Evolutionary conservation across 805 yeast species (phyloP).

Genomic region (Diddensiella transvaalensis): DNA sequence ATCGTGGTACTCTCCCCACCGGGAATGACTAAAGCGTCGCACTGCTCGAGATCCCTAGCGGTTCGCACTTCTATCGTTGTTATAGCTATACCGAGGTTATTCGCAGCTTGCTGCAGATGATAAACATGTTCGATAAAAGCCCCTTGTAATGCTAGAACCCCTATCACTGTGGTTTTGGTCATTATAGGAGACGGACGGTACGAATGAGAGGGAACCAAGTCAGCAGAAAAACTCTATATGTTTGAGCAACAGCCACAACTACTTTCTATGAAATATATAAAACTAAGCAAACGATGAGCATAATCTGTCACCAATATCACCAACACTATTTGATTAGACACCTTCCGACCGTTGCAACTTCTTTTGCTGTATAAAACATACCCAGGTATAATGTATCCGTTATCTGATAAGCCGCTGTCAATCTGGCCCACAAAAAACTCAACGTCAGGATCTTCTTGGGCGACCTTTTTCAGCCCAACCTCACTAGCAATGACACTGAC

Average conservation of each 20-base stretch:
- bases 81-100: conserved; percentile 28
- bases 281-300: conserved; percentile 15
- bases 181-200: conserved; percentile 7
- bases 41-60: conserved; percentile 43
- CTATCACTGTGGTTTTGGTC: conserved; percentile 39
- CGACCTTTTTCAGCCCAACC: conserved; percentile 24
- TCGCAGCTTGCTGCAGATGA: conserved; percentile 41
- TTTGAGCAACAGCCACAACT: too few species aligned
- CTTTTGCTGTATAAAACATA: conserved; percentile 1
- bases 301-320: conserved; percentile 35
- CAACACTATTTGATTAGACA: conserved; percentile 19
- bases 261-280: not conserved
- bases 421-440: conserved; percentile 29
- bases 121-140: conserved; percentile 68
- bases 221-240: too few species aligned
- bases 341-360: not conserved
- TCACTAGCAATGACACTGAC: conserved; percentile 27
- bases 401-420: conserved; percentile 25
- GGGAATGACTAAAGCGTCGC: conserved; percentile 65
- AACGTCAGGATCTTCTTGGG: conserved; percentile 24
- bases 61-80: conserved; percentile 50
- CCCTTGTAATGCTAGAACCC: conserved; percentile 77
- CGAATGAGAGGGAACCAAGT: not conserved
- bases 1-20: conserved; percentile 52
- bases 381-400: conserved; percentile 34